phyloP scores from a whole-genome alignment of 768 basidiomycete genomes.

The Hydnomerulius pinastri region DNA sequence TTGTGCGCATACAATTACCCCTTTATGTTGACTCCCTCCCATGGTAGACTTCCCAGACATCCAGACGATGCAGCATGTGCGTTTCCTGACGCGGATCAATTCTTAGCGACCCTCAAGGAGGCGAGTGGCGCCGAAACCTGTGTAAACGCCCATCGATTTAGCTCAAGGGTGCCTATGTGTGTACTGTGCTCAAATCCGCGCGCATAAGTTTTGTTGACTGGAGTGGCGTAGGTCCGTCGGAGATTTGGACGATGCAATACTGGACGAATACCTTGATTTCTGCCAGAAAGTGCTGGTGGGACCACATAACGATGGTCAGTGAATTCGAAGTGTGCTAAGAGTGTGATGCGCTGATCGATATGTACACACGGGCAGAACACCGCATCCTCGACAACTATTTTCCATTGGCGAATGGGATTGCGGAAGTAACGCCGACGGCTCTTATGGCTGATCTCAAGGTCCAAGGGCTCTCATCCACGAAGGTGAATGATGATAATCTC shows the following conservation, averaged over 20 bases:
- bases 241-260: conserved; percentile 48
- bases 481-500: conserved; percentile 4
- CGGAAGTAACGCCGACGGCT: not conserved
- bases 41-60: conserved; percentile 44
- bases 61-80: conserved; percentile 59
- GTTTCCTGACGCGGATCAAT: conserved; percentile 53
- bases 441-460: conserved; percentile 1
- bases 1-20: conserved; percentile 3
- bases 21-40: conserved; percentile 10
- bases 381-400: conserved; percentile 43
- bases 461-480: conserved; percentile 11
- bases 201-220: conserved; percentile 5
- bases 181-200: conserved; percentile 23
- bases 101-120: conserved; percentile 43
- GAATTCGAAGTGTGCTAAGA: conserved; percentile 12
- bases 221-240: conserved; percentile 47
- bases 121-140: conserved; percentile 37
- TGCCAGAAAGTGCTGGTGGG: conserved; percentile 56
- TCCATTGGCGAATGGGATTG: conserved; percentile 29
- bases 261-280: conserved; percentile 69
- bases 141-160: conserved; percentile 40
- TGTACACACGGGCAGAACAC: conserved; percentile 23
- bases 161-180: conserved; percentile 48
- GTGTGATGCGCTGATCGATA: conserved; percentile 8
- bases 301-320: conserved; percentile 26